A percentile compares a stretch with the other conserved stretches of the same genome.
phyloP scores from a whole-genome alignment of 129 eudicot genomes.

The Gnaphalium uliginosum region DNA sequence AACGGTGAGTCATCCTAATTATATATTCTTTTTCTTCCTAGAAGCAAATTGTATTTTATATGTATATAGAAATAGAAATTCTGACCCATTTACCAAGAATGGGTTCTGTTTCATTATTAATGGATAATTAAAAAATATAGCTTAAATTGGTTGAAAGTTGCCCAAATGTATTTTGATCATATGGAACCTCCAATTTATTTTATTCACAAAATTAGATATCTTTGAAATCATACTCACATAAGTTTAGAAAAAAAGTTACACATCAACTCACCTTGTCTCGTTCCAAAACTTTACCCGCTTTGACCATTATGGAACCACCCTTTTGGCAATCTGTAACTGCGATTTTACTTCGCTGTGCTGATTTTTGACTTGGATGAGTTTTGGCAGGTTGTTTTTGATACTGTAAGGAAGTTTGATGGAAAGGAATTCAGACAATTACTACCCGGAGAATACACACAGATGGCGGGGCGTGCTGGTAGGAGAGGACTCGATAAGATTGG shows the following conservation, averaged over 20 bases:
- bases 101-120: not conserved
- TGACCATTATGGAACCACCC: not conserved
- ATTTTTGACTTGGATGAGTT: not conserved
- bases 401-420: conserved; percentile 92
- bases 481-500: conserved; percentile 98
- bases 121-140: not conserved
- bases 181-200: not conserved
- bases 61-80: not conserved
- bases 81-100: not conserved
- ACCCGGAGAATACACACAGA: conserved; percentile 99
- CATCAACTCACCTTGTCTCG: not conserved
- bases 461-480: conserved; percentile 99
- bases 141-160: not conserved
- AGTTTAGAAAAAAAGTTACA: too few relatives aligned
- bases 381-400: conserved; percentile 95
- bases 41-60: not conserved
- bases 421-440: conserved; percentile 89
- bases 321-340: not conserved
- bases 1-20: conserved; percentile 65
- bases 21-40: not conserved
- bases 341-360: not conserved
- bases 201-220: not conserved
- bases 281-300: not conserved
- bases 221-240: not conserved
- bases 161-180: not conserved